These are phyloP conservation scores for Exserohilum turcica DNA, from an alignment of 2,329 filamentous ascomycete species.

Conservation along the genomic window DNA sequence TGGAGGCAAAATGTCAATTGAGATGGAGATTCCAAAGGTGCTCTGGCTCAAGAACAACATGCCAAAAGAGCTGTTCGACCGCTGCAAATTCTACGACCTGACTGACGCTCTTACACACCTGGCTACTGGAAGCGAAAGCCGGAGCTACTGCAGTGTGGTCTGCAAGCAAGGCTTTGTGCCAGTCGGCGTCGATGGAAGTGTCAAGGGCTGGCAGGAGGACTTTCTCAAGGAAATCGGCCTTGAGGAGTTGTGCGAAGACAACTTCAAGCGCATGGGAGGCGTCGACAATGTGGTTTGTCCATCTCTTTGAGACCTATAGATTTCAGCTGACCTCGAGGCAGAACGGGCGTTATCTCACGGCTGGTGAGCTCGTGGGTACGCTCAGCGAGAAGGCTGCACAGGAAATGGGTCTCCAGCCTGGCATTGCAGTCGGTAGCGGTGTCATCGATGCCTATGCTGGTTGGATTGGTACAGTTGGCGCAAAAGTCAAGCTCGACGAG, in stretches of 20 bases:
- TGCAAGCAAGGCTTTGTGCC: constrained; percentile 98
- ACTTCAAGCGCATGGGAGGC: constrained; percentile 92
- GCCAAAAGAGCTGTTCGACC: constrained; percentile 85
- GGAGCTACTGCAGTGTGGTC: constrained; percentile 94
- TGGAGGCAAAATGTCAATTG: constrained; percentile 96
- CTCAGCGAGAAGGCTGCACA: constrained; percentile 81
- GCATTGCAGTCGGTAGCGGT: constrained; percentile 91
- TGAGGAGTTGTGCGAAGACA: constrained; percentile 79
- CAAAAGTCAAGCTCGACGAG: constrained; percentile 78
- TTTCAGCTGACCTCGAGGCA: constrained; percentile 54
- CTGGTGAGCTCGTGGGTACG: constrained; percentile 85
- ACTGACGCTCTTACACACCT: constrained; percentile 92
- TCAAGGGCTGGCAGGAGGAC: constrained; percentile 97
- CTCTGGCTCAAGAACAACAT: constrained; percentile 99
- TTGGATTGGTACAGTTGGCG: constrained; percentile 98
- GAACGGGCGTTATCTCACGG: constrained; percentile 91
- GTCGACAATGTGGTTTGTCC: constrained; percentile 88
- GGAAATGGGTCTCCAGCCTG: constrained; percentile 82
- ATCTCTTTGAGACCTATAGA: constrained; percentile 19
- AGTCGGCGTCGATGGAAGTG: constrained; percentile 94
- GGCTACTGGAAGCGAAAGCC: constrained; percentile 86
- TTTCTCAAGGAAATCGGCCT: constrained; percentile 88
- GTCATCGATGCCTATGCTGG: constrained; percentile 98
- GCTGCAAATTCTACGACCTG: constrained; percentile 97
- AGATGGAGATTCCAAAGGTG: constrained; percentile 99